Evolutionary conservation across 1,284 basidiomycete species (phyloP).

Genomic region (Marasmius oreades): DNA sequence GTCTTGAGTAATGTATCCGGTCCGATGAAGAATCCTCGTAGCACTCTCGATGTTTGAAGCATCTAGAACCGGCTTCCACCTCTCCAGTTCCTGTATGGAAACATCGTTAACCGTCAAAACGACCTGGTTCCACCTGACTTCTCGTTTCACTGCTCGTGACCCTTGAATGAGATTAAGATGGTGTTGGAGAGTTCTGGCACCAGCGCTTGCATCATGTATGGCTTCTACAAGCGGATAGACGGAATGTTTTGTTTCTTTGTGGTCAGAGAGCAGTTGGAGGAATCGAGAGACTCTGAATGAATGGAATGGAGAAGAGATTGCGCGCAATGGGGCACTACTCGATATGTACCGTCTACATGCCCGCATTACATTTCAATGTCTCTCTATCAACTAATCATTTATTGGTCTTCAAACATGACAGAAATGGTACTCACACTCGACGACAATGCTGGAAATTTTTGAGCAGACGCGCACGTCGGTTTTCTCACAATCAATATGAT

Average conservation of each 20-base stretch:
- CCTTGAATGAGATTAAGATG: neutral
- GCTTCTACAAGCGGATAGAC: conserved; percentile 23
- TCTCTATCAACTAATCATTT: too few species aligned
- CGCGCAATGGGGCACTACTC: neutral
- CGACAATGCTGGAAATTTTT: too few species aligned
- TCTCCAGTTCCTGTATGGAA: conserved; percentile 32
- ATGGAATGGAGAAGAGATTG: conserved; percentile 15
- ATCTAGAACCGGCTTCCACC: conserved; percentile 34
- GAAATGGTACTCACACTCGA: too few species aligned
- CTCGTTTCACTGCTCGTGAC: neutral
- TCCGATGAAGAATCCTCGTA: conserved; percentile 20
- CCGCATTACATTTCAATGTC: neutral
- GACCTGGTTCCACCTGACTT: neutral
- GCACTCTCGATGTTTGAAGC: conserved; percentile 32
- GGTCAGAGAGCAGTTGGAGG: neutral
- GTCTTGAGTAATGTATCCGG: conserved; percentile 10
- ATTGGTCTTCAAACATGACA: too few species aligned
- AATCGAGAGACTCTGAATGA: conserved; percentile 18
- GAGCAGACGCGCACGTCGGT: too few species aligned
- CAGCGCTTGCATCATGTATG: conserved; percentile 17
- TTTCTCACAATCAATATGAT: too few species aligned
- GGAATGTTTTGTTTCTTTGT: conserved; percentile 24
- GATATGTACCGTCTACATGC: neutral
- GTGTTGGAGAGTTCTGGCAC: conserved; percentile 25
- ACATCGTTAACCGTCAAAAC: neutral